A percentile compares a stretch with the other conserved stretches of the same genome.
phyloP scores from a whole-genome alignment of 2,329 filamentous ascomycete species.

The Pestalotiopsis sp. region DNA sequence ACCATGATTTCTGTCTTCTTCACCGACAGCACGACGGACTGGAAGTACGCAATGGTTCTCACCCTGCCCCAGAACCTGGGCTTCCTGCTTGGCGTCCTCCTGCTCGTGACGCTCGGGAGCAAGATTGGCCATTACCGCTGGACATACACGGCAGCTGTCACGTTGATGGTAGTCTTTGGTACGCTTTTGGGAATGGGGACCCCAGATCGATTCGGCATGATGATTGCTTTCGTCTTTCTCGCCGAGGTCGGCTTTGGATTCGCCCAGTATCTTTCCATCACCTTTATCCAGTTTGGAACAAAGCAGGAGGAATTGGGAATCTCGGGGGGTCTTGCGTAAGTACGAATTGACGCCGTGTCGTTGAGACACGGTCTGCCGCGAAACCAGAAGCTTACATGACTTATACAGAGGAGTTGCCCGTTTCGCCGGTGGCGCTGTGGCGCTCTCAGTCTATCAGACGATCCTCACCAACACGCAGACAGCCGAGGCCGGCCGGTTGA shows the following conservation, averaged over 20 bases:
- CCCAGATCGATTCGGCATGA: constrained; percentile 45
- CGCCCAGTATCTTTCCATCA: constrained; percentile 49
- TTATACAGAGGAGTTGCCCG: constrained; percentile 38
- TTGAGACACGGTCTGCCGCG: background rate
- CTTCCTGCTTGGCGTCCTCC: constrained; percentile 43
- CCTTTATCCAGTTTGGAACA: constrained; percentile 51
- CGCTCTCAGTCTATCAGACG: constrained; percentile 42
- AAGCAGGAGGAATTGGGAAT: constrained; percentile 50
- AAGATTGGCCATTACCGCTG: constrained; percentile 48
- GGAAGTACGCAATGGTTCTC: constrained; percentile 38
- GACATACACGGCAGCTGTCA: constrained; percentile 44
- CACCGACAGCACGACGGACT: constrained; percentile 30
- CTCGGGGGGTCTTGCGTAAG: constrained; percentile 40
- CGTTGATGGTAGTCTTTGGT: constrained; percentile 51
- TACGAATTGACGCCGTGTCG: constrained; percentile 7
- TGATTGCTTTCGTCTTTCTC: constrained; percentile 50
- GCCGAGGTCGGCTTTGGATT: constrained; percentile 48
- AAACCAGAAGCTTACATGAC: background rate
- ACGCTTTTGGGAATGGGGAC: constrained; percentile 44
- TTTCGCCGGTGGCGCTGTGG: constrained; percentile 45
- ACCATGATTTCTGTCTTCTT: constrained; percentile 49
- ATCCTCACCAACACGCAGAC: constrained; percentile 40
- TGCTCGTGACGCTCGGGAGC: constrained; percentile 43
- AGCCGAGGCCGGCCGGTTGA: constrained; percentile 31
- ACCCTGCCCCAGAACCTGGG: constrained; percentile 48